Conservation (phyloP, 345 rosid species). For the Salix viminalis region DNA sequence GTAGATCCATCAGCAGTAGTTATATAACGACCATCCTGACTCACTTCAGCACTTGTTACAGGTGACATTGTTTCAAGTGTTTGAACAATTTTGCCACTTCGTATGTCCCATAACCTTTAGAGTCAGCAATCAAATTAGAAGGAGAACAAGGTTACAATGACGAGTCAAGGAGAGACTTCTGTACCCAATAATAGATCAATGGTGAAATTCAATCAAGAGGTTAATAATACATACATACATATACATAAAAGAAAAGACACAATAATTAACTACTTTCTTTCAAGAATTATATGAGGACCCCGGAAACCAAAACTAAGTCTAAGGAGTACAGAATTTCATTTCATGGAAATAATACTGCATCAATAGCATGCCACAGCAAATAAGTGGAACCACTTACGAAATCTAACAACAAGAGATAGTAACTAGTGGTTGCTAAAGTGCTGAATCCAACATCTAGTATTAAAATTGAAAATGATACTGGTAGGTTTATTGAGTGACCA, state of each 20-base stretch:
- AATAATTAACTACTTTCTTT: not conserved
- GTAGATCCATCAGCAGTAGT: conserved; percentile 91
- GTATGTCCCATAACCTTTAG: conserved; percentile 80
- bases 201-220: too few species aligned
- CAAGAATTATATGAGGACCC: not conserved
- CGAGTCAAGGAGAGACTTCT: not conserved
- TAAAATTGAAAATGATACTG: not conserved
- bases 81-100: conserved; percentile 79
- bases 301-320: not conserved
- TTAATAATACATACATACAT: too few species aligned
- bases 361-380: not conserved
- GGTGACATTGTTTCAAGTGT: conserved; percentile 81
- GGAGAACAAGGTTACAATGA: not conserved
- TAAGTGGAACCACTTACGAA: not conserved
- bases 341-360: not conserved
- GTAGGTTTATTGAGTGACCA: not conserved
- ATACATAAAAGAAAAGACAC: too few species aligned
- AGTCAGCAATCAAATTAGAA: conserved; percentile 1
- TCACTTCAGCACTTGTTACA: conserved; percentile 92
- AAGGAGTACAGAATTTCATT: not conserved
- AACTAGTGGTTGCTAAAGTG: not conserved
- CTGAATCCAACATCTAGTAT: not conserved
- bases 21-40: conserved; percentile 88
- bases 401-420: not conserved
- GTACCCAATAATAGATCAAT: not conserved